Conservation (phyloP, 805 yeast species). For the Wickerhamiella musiphila region DNA sequence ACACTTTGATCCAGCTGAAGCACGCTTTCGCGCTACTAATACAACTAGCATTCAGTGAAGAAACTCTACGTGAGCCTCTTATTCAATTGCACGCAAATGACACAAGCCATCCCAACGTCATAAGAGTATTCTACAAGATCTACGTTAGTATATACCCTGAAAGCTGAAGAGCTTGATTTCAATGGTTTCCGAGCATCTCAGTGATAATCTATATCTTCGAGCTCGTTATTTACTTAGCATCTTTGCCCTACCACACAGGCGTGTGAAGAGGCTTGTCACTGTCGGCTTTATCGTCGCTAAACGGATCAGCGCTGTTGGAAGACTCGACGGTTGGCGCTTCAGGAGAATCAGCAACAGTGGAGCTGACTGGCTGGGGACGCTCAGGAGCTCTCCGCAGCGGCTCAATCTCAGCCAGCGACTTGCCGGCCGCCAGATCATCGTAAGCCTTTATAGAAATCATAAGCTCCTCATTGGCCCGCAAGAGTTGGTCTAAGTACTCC, state of each 20-base stretch:
- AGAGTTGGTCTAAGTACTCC: constrained; percentile 70
- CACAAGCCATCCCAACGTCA: too few relatives aligned
- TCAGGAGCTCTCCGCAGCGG: constrained; percentile 18
- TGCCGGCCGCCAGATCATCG: constrained; percentile 27
- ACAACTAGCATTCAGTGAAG: too few relatives aligned
- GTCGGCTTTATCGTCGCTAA: constrained; percentile 32
- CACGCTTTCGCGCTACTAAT: too few relatives aligned
- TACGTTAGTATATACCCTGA: too few relatives aligned
- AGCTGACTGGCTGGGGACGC: constrained; percentile 2
- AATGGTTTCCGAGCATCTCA: too few relatives aligned
- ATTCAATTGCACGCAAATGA: too few relatives aligned
- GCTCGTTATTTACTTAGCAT: too few relatives aligned
- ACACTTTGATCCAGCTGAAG: too few relatives aligned
- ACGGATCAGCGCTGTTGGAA: constrained; percentile 28
- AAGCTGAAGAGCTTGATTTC: too few relatives aligned
- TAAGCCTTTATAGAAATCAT: constrained; percentile 54
- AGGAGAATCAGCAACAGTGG: constrained; percentile 3
- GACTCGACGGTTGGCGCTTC: constrained; percentile 10
- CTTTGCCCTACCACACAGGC: constrained; percentile 17
- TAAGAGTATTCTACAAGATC: too few relatives aligned
- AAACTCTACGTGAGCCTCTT: too few relatives aligned
- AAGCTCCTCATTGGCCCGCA: constrained; percentile 80
- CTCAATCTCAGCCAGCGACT: constrained; percentile 22
- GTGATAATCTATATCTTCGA: too few relatives aligned
- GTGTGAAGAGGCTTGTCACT: constrained; percentile 12